A percentile compares a stretch with the other conserved stretches of the same genome.
Evolutionary conservation across 306 rosid species (phyloP).

Genomic region (Rosa persica): DNA sequence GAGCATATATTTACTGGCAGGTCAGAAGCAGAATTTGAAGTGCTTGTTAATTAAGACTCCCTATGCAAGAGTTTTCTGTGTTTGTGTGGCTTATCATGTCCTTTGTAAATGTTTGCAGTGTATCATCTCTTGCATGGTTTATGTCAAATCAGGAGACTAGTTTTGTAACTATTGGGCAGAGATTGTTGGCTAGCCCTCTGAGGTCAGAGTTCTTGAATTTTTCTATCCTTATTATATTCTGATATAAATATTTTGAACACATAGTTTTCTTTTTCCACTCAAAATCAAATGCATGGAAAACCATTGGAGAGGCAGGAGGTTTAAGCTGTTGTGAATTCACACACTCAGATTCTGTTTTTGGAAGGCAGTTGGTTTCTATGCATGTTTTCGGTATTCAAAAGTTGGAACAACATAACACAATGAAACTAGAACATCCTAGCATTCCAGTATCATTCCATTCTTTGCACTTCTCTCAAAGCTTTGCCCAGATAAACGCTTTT

Average conservation of each 20-base stretch:
- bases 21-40: slow-evolving; percentile 35
- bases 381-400: neutral
- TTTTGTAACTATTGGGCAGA: slow-evolving; percentile 96
- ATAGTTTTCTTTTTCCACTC: neutral
- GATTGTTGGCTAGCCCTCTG: slow-evolving; percentile 87
- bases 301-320: neutral
- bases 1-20: slow-evolving; percentile 98
- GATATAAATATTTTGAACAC: neutral
- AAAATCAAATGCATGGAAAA: neutral
- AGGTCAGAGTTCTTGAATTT: slow-evolving; percentile 46
- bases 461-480: neutral
- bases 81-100: slow-evolving; percentile 17
- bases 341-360: neutral
- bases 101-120: slow-evolving; percentile 59
- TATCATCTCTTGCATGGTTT: slow-evolving; percentile 97
- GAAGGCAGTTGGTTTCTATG: neutral
- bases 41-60: slow-evolving; percentile 22
- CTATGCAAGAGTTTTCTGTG: neutral
- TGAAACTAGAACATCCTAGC: neutral
- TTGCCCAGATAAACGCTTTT: neutral
- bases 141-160: slow-evolving; percentile 96
- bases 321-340: neutral
- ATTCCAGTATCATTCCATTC: neutral
- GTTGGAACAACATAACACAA: neutral
- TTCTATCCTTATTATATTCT: neutral